Evolutionary conservation across 225 moss, liverwort and hornwort genomes (phyloP).

Genomic region (Lunularia cruciata): DNA sequence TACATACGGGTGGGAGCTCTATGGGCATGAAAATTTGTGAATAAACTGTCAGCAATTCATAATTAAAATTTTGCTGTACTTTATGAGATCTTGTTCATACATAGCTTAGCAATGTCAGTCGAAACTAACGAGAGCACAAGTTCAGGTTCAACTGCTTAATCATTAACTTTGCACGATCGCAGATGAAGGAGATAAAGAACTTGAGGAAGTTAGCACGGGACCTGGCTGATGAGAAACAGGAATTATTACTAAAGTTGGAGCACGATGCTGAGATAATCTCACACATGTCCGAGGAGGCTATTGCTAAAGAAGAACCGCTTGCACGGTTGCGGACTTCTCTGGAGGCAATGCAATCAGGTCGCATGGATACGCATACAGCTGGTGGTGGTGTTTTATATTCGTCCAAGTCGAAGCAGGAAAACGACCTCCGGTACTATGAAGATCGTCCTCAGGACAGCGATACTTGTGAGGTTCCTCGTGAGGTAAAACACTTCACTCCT

Average conservation of each 20-base stretch:
- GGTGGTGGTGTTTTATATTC: constrained; percentile 47
- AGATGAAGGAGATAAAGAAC: constrained; percentile 84
- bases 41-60: no score
- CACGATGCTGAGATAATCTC: constrained; percentile 58
- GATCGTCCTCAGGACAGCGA: constrained; percentile 27
- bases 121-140: no score
- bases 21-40: no score
- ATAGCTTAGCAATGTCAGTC: no score
- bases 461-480: constrained; percentile 23
- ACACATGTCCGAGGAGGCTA: constrained; percentile 58
- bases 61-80: no score
- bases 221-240: constrained; percentile 64
- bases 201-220: constrained; percentile 66
- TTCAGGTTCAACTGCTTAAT: no score
- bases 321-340: constrained; percentile 53
- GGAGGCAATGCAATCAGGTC: constrained; percentile 53
- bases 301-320: constrained; percentile 78
- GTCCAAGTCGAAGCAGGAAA: constrained; percentile 38
- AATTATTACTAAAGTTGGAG: constrained; percentile 51
- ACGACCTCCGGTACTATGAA: constrained; percentile 28
- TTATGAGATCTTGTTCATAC: no score
- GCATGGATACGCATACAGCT: constrained; percentile 55
- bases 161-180: background rate
- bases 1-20: no score
- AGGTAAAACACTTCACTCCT: no score